A percentile compares a stretch with the other conserved stretches of the same genome.
These are phyloP conservation scores for Globisporangium canariense DNA, from an alignment of 352 stramenopile genomes.

Conservation along the genomic window DNA sequence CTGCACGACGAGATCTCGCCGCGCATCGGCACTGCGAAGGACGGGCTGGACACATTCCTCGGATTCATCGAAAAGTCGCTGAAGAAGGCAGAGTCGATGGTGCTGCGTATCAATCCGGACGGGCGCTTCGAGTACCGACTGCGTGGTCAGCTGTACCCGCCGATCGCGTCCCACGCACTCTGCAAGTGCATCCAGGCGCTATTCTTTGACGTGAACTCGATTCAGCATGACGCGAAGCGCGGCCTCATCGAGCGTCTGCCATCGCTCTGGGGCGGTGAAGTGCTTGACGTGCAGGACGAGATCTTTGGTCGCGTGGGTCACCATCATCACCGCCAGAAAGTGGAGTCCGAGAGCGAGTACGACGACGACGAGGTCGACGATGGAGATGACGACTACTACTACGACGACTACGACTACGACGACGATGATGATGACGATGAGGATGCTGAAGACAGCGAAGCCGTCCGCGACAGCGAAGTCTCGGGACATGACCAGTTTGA, in stretches of 20 bases:
- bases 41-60: constrained; percentile 56
- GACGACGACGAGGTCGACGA: constrained; percentile 36
- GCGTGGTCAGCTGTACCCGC: constrained; percentile 62
- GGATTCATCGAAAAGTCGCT: constrained; percentile 81
- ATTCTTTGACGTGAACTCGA: constrained; percentile 81
- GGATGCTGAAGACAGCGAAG: constrained; percentile 29
- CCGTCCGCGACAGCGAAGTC: constrained; percentile 9
- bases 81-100: constrained; percentile 79
- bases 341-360: constrained; percentile 45
- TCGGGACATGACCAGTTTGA: constrained; percentile 25
- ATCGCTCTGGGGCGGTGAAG: constrained; percentile 65
- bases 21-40: constrained; percentile 52
- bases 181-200: constrained; percentile 68
- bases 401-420: constrained; percentile 26
- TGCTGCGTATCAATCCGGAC: constrained; percentile 64
- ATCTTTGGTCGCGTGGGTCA: constrained; percentile 44
- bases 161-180: constrained; percentile 60
- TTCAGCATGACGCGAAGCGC: constrained; percentile 77
- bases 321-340: constrained; percentile 14
- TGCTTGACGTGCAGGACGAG: constrained; percentile 59
- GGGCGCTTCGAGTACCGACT: constrained; percentile 66
- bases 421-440: constrained; percentile 38
- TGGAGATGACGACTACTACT: constrained; percentile 26
- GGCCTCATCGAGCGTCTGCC: constrained; percentile 68
- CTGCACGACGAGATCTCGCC: constrained; percentile 68